Evolutionary conservation across 495 filamentous ascomycete species (phyloP).

Genomic region (Neurospora tetrasperma): DNA sequence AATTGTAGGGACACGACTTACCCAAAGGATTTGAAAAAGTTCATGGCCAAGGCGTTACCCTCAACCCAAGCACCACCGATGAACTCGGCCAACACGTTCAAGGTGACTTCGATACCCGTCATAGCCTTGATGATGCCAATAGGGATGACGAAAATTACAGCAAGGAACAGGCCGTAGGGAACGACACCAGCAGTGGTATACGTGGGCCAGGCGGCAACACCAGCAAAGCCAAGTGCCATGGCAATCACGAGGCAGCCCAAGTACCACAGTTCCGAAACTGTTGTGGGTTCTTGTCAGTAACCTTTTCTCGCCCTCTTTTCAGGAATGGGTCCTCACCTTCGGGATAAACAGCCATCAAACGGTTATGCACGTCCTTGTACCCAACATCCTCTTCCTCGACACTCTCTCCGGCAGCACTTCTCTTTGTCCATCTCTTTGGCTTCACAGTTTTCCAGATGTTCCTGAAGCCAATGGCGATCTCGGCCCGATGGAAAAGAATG

Average conservation of each 20-base stretch:
- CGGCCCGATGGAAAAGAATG: slow-evolving; percentile 29
- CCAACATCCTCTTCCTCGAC: slow-evolving; percentile 1
- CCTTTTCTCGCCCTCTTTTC: not conserved
- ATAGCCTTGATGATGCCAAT: slow-evolving; percentile 34
- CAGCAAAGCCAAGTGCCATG: slow-evolving; percentile 26
- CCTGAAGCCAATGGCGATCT: slow-evolving; percentile 28
- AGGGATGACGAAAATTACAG: slow-evolving; percentile 32
- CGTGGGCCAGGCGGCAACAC: slow-evolving; percentile 29
- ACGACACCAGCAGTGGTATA: slow-evolving; percentile 31
- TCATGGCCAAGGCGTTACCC: slow-evolving; percentile 35
- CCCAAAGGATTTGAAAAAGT: slow-evolving; percentile 35
- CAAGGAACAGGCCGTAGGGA: slow-evolving; percentile 33
- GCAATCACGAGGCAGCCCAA: slow-evolving; percentile 22
- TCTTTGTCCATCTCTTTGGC: slow-evolving; percentile 1
- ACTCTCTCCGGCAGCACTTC: slow-evolving; percentile 1
- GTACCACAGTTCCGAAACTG: slow-evolving; percentile 36
- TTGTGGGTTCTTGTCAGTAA: not conserved
- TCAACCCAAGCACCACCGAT: slow-evolving; percentile 32
- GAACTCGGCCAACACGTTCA: slow-evolving; percentile 37
- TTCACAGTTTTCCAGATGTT: slow-evolving; percentile 22
- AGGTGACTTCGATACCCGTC: slow-evolving; percentile 32
- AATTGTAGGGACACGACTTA: not conserved
- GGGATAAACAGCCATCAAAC: slow-evolving; percentile 29
- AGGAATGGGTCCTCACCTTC: slow-evolving; percentile 12
- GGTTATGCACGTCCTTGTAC: slow-evolving; percentile 28